Conservation (phyloP, 2,329 filamentous ascomycete genomes). For the Exophiala spinifera region DNA sequence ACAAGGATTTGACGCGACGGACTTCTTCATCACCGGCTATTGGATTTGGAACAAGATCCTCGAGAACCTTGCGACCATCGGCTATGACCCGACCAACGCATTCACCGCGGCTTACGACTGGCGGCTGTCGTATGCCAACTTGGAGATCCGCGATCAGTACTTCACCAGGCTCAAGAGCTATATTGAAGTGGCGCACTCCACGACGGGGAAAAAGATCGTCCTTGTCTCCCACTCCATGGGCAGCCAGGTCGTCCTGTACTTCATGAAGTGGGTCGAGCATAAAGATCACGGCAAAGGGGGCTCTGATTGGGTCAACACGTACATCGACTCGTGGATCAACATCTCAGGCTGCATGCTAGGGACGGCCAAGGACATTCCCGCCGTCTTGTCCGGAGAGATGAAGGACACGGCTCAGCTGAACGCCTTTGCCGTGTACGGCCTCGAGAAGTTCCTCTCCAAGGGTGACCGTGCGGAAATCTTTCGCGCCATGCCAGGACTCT, state of each 20-base stretch:
- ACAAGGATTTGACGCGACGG: conserved; percentile 94
- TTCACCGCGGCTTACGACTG: conserved; percentile 79
- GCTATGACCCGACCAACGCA: conserved; percentile 80
- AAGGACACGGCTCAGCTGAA: conserved; percentile 96
- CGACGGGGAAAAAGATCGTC: conserved; percentile 74
- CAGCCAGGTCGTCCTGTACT: conserved; percentile 83
- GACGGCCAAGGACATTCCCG: conserved; percentile 84
- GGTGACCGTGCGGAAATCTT: conserved; percentile 92
- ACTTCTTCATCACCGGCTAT: conserved; percentile 79
- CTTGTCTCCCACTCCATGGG: conserved; percentile 96
- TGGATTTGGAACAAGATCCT: conserved; percentile 99
- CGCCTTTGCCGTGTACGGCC: conserved; percentile 89
- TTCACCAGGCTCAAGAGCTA: conserved; percentile 87
- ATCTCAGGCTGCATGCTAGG: conserved; percentile 98
- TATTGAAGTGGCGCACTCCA: conserved; percentile 77
- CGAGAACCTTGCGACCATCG: conserved; percentile 91
- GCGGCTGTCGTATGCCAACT: conserved; percentile 84
- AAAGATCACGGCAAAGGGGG: conserved; percentile 76
- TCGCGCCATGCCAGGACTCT: conserved; percentile 93
- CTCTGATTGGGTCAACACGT: conserved; percentile 79
- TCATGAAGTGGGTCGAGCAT: conserved; percentile 78
- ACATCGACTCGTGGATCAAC: conserved; percentile 96
- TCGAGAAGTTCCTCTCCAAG: conserved; percentile 91
- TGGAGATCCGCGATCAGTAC: conserved; percentile 88
- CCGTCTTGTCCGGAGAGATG: conserved; percentile 94